These are phyloP conservation scores for Chlorokybus atmophyticus DNA, from an alignment of 139 green algal species.

Conservation along the genomic window DNA sequence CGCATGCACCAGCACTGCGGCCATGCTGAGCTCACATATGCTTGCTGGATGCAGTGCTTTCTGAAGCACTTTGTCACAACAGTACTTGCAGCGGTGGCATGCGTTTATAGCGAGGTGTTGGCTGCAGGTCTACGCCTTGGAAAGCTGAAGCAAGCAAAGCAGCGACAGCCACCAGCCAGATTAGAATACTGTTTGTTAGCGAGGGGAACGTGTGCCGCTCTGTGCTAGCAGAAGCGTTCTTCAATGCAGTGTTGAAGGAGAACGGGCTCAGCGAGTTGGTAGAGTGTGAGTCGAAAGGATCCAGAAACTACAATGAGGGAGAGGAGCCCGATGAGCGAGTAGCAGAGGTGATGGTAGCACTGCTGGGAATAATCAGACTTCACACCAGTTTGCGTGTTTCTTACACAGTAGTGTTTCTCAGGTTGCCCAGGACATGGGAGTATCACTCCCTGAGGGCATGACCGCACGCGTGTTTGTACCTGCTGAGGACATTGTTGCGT, in stretches of 20 bases:
- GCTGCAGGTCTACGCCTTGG: no score
- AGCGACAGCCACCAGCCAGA: no score
- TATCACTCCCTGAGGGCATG: slow-evolving; percentile 23
- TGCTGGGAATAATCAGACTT: no score
- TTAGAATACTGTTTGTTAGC: slow-evolving; percentile 55
- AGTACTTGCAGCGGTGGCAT: no score
- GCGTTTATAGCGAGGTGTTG: no score
- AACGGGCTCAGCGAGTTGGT: slow-evolving; percentile 28
- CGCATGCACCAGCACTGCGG: no score
- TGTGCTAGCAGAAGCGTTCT: slow-evolving; percentile 44
- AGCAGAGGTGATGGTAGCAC: no score
- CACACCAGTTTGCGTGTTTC: no score
- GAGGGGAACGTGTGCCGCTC: slow-evolving; percentile 63
- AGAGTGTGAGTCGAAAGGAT: slow-evolving; percentile 26
- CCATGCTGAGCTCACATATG: no score
- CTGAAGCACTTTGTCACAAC: no score
- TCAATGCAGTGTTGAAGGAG: slow-evolving; percentile 32
- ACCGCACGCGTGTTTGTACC: slow-evolving; percentile 38
- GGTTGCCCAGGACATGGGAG: slow-evolving; percentile 19
- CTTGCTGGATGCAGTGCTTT: no score
- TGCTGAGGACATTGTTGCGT: slow-evolving; percentile 44
- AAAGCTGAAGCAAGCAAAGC: no score
- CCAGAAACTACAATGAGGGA: slow-evolving; percentile 65
- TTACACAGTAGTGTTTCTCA: slow-evolving; percentile 11
- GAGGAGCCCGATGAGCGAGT: slow-evolving; percentile 42